These are phyloP conservation scores for Phaeolepiota aurea DNA, from an alignment of 768 basidiomycete genomes.

Conservation along the genomic window DNA sequence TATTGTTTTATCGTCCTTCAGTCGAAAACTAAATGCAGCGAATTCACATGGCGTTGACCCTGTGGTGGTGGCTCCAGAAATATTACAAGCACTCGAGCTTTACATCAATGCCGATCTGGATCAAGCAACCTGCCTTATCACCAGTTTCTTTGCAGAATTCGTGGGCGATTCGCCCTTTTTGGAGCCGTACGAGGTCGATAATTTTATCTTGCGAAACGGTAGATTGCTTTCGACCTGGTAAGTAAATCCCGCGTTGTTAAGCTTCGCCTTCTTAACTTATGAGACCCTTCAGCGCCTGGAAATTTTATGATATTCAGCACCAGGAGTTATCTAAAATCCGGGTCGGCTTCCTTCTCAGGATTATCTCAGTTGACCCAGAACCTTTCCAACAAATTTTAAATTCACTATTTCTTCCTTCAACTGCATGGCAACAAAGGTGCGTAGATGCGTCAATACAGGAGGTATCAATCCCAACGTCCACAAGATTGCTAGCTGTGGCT, in stretches of 20 bases:
- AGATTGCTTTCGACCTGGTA: slow-evolving; percentile 53
- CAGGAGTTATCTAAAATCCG: slow-evolving; percentile 47
- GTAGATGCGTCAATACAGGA: no score
- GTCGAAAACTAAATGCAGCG: slow-evolving; percentile 39
- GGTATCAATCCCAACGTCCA: no score
- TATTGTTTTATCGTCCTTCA: slow-evolving; percentile 13
- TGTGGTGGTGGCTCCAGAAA: slow-evolving; percentile 47
- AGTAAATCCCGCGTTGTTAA: slow-evolving; percentile 11
- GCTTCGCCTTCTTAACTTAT: no score
- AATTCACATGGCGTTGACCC: slow-evolving; percentile 40
- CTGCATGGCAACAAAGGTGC: slow-evolving; percentile 46
- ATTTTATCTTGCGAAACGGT: slow-evolving; percentile 62
- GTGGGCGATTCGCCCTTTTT: slow-evolving; percentile 50
- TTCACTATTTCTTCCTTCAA: slow-evolving; percentile 23
- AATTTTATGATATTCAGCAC: slow-evolving; percentile 53
- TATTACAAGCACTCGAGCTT: slow-evolving; percentile 43
- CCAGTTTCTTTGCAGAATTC: slow-evolving; percentile 58
- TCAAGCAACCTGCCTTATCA: slow-evolving; percentile 42
- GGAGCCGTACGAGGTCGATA: slow-evolving; percentile 62
- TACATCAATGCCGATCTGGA: slow-evolving; percentile 43
- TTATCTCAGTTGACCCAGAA: slow-evolving; percentile 54
- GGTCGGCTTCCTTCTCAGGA: slow-evolving; percentile 46
- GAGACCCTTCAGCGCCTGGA: slow-evolving; percentile 71
- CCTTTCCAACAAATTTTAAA: slow-evolving; percentile 48
- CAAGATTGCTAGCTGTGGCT: slow-evolving; percentile 42